phyloP scores from a whole-genome alignment of 2,329 filamentous ascomycete species.

The Cercospora sp. region DNA sequence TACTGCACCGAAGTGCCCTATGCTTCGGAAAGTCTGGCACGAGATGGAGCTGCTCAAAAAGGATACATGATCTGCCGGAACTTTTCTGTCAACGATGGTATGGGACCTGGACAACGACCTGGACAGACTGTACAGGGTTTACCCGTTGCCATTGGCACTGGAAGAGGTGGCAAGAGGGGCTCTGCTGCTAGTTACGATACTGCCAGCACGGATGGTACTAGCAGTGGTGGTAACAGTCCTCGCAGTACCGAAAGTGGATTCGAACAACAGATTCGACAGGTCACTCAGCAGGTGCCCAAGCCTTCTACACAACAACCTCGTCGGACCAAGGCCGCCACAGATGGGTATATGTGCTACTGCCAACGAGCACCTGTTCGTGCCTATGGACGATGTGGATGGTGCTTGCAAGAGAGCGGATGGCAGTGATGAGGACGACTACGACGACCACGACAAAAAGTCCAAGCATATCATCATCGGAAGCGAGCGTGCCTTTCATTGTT shows the following conservation, averaged over 20 bases:
- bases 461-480: not conserved
- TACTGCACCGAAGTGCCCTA: slow-evolving; percentile 90
- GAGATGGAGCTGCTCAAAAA: slow-evolving; percentile 91
- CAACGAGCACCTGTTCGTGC: slow-evolving; percentile 41
- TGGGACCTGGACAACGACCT: slow-evolving; percentile 64
- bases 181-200: slow-evolving; percentile 48
- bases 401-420: slow-evolving; percentile 47
- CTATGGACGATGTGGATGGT: slow-evolving; percentile 48
- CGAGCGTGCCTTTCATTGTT: not conserved
- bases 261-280: slow-evolving; percentile 38
- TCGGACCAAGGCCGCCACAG: slow-evolving; percentile 8
- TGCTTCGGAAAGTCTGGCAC: slow-evolving; percentile 77
- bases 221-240: slow-evolving; percentile 59
- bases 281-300: slow-evolving; percentile 28
- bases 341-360: slow-evolving; percentile 37
- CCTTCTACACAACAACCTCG: slow-evolving; percentile 4
- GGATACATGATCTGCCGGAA: slow-evolving; percentile 98
- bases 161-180: slow-evolving; percentile 52
- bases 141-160: slow-evolving; percentile 65
- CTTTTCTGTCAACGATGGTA: slow-evolving; percentile 95
- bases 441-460: not conserved
- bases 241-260: slow-evolving; percentile 50
- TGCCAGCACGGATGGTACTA: slow-evolving; percentile 45
- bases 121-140: slow-evolving; percentile 61
- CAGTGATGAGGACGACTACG: slow-evolving; percentile 17